A percentile compares a stretch with the other conserved stretches of the same genome.
These are phyloP conservation scores for Calcarisporium arbuscula DNA, from an alignment of 2,329 filamentous ascomycete genomes.

Conservation along the genomic window DNA sequence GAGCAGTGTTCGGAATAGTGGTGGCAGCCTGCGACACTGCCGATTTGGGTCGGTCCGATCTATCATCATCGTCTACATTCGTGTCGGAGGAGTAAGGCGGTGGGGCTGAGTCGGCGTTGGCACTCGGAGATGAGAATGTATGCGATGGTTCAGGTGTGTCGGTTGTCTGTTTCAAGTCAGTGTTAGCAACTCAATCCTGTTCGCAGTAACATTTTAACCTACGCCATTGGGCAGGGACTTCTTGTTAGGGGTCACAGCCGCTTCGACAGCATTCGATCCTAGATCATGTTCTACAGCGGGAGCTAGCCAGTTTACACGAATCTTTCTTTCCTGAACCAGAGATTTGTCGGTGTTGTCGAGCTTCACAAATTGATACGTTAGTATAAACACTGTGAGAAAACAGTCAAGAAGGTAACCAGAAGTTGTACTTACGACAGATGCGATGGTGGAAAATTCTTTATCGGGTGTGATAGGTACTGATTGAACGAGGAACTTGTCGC, in stretches of 20 bases:
- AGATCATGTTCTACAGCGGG: conserved; percentile 41
- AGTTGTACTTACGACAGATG: conserved; percentile 62
- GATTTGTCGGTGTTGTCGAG: conserved; percentile 76
- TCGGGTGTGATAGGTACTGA: conserved; percentile 78
- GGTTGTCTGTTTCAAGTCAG: conserved; percentile 20
- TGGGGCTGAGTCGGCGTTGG: conserved; percentile 25
- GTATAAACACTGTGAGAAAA: background rate
- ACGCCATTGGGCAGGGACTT: conserved; percentile 33
- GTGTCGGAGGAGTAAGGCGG: conserved; percentile 28
- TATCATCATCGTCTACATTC: conserved; percentile 23
- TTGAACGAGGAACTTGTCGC: conserved; percentile 97
- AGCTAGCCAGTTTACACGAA: conserved; percentile 79
- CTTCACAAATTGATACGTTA: conserved; percentile 37
- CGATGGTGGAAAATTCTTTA: conserved; percentile 75
- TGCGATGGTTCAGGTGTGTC: conserved; percentile 40
- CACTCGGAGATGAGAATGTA: conserved; percentile 38
- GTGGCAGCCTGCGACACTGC: conserved; percentile 35
- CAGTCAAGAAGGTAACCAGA: background rate
- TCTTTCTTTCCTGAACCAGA: conserved; percentile 87
- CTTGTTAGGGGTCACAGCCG: conserved; percentile 34
- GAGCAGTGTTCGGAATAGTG: conserved; percentile 38
- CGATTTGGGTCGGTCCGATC: conserved; percentile 20
- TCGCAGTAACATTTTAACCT: conserved; percentile 12
- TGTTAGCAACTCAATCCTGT: background rate
- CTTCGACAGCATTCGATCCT: conserved; percentile 13